A percentile compares a stretch with the other conserved stretches of the same genome.
Evolutionary conservation across 805 yeast species (phyloP).

Genomic region (Ogataea zsoltii): DNA sequence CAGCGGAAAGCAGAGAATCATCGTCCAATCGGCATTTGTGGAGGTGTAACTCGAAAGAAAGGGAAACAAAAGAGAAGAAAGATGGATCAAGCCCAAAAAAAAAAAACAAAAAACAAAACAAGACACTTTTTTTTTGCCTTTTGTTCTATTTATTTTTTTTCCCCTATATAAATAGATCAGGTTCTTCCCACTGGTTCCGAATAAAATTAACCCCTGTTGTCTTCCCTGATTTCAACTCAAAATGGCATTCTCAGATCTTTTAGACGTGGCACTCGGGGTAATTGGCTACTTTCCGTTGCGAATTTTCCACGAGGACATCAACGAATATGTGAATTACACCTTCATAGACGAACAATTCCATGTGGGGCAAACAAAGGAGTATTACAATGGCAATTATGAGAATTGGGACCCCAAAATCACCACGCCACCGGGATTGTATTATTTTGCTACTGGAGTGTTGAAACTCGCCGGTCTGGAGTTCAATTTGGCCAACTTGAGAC

Average conservation of each 20-base stretch:
- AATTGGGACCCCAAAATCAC: conserved; percentile 89
- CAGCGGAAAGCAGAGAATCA: neutral
- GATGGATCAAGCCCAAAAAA: no score
- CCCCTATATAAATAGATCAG: no score
- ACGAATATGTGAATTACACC: conserved; percentile 29
- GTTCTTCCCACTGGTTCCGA: no score
- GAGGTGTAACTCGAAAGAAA: no score
- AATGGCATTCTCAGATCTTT: conserved; percentile 9
- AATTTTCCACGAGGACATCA: conserved; percentile 22
- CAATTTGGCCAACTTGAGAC: conserved; percentile 45
- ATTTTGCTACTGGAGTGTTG: conserved; percentile 42
- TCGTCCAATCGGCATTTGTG: no score
- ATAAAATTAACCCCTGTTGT: no score
- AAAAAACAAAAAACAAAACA: no score
- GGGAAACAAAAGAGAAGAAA: no score
- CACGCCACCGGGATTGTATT: conserved; percentile 93
- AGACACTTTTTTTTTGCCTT: no score
- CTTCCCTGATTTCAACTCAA: no score
- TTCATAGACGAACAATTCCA: conserved; percentile 85
- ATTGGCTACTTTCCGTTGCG: conserved; percentile 20
- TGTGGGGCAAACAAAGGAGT: conserved; percentile 71
- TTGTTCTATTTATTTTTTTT: no score
- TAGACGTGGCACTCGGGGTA: conserved; percentile 16
- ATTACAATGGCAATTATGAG: conserved; percentile 59
- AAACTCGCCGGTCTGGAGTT: conserved; percentile 33